A percentile compares a stretch with the other conserved stretches of the same genome.
Conservation (phyloP, 495 filamentous ascomycete species). For the Staphylotrichum longicolle region DNA sequence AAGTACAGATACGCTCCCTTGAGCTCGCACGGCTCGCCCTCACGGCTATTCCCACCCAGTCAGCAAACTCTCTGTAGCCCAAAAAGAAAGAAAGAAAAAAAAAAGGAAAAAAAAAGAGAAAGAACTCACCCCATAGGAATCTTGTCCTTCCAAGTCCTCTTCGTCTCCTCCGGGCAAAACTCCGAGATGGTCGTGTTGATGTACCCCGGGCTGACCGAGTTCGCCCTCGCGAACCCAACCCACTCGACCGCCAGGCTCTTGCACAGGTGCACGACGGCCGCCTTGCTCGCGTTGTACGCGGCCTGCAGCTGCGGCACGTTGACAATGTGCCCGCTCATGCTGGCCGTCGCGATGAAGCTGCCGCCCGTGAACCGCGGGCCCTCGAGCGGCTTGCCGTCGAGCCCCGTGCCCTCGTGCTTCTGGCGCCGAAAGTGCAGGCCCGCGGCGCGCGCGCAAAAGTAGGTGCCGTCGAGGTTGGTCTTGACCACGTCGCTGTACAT, state of each 20-base stretch:
- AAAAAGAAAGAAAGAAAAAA: too few relatives aligned
- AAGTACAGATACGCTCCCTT: slow-evolving; percentile 90
- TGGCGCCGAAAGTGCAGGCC: slow-evolving; percentile 62
- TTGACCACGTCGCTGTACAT: slow-evolving; percentile 67
- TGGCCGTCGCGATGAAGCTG: slow-evolving; percentile 75
- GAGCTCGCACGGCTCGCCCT: slow-evolving; percentile 70
- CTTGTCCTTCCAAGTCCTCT: slow-evolving; percentile 73
- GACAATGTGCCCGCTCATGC: slow-evolving; percentile 81
- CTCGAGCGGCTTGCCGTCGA: slow-evolving; percentile 64
- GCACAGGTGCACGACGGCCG: slow-evolving; percentile 81
- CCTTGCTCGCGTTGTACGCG: slow-evolving; percentile 86
- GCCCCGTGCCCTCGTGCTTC: slow-evolving; percentile 62
- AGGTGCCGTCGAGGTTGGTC: slow-evolving; percentile 79
- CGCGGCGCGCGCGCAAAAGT: slow-evolving; percentile 76
- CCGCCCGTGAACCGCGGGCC: slow-evolving; percentile 58
- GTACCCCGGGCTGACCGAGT: slow-evolving; percentile 82
- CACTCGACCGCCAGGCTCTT: slow-evolving; percentile 82
- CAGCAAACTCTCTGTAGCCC: too few relatives aligned
- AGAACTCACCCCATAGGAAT: slow-evolving; percentile 72
- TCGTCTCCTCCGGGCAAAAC: slow-evolving; percentile 68
- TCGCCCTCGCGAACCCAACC: slow-evolving; percentile 79
- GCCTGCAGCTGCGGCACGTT: slow-evolving; percentile 86
- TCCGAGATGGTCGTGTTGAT: slow-evolving; percentile 79
- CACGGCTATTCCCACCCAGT: slow-evolving; percentile 45
- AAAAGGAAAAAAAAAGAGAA: background rate